Evolutionary conservation across 2,329 filamentous ascomycete species (phyloP).

Genomic region (Phyllosticta paracitricarpa): DNA sequence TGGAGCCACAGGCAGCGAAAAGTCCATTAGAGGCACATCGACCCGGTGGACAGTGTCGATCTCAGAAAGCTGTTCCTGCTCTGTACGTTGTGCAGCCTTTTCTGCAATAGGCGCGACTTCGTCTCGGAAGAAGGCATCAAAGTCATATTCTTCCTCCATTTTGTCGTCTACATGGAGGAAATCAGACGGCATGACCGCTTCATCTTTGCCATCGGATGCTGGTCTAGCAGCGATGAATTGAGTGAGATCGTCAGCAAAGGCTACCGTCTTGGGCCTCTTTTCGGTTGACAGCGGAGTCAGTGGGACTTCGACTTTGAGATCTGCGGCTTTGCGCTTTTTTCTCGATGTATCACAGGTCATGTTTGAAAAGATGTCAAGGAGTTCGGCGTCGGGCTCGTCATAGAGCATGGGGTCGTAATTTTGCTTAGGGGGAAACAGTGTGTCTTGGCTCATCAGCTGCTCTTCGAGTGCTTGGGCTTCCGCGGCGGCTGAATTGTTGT

Average conservation of each 20-base stretch:
- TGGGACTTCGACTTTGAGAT: conserved; percentile 37
- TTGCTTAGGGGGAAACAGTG: conserved; percentile 1
- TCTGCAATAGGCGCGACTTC: conserved; percentile 27
- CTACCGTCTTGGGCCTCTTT: conserved; percentile 32
- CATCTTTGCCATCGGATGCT: background rate
- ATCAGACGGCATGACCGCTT: conserved; percentile 15
- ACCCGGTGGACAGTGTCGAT: conserved; percentile 40
- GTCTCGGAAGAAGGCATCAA: conserved; percentile 25
- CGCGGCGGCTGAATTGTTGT: conserved; percentile 22
- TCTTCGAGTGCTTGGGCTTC: conserved; percentile 26
- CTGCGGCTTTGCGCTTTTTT: conserved; percentile 24
- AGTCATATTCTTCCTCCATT: conserved; percentile 19
- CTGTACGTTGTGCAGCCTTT: conserved; percentile 24
- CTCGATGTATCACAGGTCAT: background rate
- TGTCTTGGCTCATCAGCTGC: conserved; percentile 21
- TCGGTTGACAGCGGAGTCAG: conserved; percentile 32
- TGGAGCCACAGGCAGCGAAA: conserved; percentile 32
- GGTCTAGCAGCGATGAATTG: conserved; percentile 18
- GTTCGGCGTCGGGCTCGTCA: conserved; percentile 16
- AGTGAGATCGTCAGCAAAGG: conserved; percentile 28
- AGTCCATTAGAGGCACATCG: conserved; percentile 39
- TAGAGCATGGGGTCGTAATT: conserved; percentile 23
- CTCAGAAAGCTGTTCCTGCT: conserved; percentile 38
- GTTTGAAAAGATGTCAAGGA: background rate
- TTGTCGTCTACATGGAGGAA: conserved; percentile 15